These are phyloP conservation scores for Solioccasus polychromus DNA, from an alignment of 768 basidiomycete species.

Conservation along the genomic window DNA sequence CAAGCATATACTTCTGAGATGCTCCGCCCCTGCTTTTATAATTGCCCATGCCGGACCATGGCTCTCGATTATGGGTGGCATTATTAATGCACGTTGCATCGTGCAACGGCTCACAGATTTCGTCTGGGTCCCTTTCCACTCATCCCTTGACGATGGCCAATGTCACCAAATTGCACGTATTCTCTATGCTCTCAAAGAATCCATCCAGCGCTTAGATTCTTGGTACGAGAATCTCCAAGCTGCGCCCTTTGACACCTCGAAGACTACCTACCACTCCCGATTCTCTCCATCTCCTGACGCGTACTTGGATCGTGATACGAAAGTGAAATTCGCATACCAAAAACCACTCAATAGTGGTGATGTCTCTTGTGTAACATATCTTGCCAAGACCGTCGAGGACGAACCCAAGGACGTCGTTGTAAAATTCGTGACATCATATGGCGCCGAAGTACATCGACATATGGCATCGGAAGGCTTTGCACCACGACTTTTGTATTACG, in stretches of 20 bases:
- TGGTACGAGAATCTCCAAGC: constrained; percentile 19
- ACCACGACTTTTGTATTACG: constrained; percentile 32
- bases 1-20: constrained; percentile 5
- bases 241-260: neutral
- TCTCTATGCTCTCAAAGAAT: constrained; percentile 22
- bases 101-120: constrained; percentile 36
- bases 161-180: constrained; percentile 13
- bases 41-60: constrained; percentile 17
- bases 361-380: constrained; percentile 23
- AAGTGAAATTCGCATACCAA: constrained; percentile 20
- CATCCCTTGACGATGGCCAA: constrained; percentile 15
- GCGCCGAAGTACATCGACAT: constrained; percentile 28
- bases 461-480: constrained; percentile 29
- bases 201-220: constrained; percentile 4
- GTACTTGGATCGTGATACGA: neutral
- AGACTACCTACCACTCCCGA: constrained; percentile 4
- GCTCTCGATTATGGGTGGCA: constrained; percentile 32
- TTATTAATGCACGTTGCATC: constrained; percentile 26
- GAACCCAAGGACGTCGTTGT: constrained; percentile 25
- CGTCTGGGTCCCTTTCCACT: constrained; percentile 23
- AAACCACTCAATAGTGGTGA: constrained; percentile 17
- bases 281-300: constrained; percentile 20
- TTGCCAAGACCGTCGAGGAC: constrained; percentile 10
- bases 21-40: constrained; percentile 32
- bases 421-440: constrained; percentile 38